Conservation (phyloP, 2,329 filamentous ascomycete species). For the Exophiala sideris region DNA sequence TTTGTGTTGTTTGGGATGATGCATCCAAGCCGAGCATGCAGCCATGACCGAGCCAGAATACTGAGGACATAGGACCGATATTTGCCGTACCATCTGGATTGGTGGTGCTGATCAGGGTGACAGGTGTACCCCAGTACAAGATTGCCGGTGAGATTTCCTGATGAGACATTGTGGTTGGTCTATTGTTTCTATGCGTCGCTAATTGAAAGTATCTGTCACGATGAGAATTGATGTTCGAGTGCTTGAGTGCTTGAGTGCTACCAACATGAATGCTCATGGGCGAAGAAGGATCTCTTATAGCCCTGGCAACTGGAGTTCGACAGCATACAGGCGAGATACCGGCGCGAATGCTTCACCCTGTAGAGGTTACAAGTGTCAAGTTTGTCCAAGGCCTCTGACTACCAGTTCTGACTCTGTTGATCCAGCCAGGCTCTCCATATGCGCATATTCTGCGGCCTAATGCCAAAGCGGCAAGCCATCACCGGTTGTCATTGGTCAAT, state of each 20-base stretch:
- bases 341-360: not conserved
- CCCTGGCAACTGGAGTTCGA: not conserved
- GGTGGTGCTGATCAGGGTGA: slow-evolving; percentile 39
- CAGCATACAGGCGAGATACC: not conserved
- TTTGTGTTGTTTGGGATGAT: slow-evolving; percentile 38
- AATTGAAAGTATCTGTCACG: not conserved
- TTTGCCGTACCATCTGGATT: slow-evolving; percentile 44
- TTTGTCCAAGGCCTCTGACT: no score
- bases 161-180: slow-evolving; percentile 6
- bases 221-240: not conserved
- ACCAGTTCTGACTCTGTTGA: not conserved
- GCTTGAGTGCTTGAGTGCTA: no score
- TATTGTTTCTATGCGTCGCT: not conserved
- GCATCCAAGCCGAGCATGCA: slow-evolving; percentile 43
- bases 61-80: slow-evolving; percentile 45
- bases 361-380: not conserved
- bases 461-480: not conserved
- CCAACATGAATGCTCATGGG: not conserved
- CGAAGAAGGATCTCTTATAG: not conserved
- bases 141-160: slow-evolving; percentile 18
- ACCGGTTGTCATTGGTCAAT: slow-evolving; percentile 5
- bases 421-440: not conserved
- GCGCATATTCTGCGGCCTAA: not conserved
- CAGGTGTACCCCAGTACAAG: slow-evolving; percentile 25
- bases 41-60: slow-evolving; percentile 44